Conservation (phyloP, 2,329 filamentous ascomycete genomes). For the Pseudogymnoascus sp. region DNA sequence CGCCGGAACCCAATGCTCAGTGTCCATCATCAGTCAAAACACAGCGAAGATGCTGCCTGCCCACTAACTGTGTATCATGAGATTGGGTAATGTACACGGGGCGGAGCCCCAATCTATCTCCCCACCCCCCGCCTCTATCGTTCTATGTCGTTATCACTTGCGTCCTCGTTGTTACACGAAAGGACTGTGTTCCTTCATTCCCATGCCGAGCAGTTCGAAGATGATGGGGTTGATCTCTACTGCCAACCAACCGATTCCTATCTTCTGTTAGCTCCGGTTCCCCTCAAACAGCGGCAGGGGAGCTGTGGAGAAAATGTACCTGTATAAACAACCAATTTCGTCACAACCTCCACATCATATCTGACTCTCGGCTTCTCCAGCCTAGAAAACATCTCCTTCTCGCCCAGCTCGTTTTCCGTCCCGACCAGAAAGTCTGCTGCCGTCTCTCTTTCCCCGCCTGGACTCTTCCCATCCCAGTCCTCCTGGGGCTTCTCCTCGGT, state of each 20-base stretch:
- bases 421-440: conserved; percentile 32
- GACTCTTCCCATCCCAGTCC: conserved; percentile 27
- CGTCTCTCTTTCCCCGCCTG: conserved; percentile 22
- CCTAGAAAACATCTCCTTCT: conserved; percentile 75
- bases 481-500: conserved; percentile 29
- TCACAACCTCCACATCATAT: conserved; percentile 98
- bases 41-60: not conserved
- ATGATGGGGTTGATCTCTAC: conserved; percentile 39
- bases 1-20: not conserved
- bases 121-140: not conserved
- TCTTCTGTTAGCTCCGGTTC: not conserved
- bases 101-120: not conserved
- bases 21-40: not conserved
- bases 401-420: conserved; percentile 47
- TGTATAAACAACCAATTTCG: conserved; percentile 89
- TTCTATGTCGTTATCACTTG: not conserved
- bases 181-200: conserved; percentile 20
- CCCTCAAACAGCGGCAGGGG: not conserved
- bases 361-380: conserved; percentile 81
- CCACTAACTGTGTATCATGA: not conserved
- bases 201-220: conserved; percentile 36
- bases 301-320: conserved; percentile 48
- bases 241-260: conserved; percentile 77
- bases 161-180: not conserved
- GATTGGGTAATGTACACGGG: conserved; percentile 4